Percentiles rank a stretch among this genome's conserved stretches.
These are phyloP conservation scores for Neurospora sp. DNA, from an alignment of 495 filamentous ascomycete genomes.

Conservation along the genomic window DNA sequence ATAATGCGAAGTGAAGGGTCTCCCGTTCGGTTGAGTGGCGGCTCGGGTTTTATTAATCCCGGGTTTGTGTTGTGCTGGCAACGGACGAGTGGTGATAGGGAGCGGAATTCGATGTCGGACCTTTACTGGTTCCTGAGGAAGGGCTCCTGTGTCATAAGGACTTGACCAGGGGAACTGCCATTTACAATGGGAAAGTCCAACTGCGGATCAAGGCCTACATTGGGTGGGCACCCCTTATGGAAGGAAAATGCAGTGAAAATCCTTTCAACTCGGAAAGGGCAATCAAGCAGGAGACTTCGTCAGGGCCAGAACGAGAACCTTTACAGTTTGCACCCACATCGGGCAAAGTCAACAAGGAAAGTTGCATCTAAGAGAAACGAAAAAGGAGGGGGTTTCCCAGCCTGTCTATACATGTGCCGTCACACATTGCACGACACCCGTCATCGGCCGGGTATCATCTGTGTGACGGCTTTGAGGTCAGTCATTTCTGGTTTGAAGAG, in stretches of 20 bases:
- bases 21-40: not conserved
- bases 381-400: not conserved
- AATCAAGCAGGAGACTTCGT: not conserved
- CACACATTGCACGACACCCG: conserved; percentile 20
- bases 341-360: not conserved
- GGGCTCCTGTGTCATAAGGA: not conserved
- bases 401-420: conserved; percentile 5
- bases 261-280: not conserved
- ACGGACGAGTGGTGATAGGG: not conserved
- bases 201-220: not conserved
- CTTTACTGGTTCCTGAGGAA: not conserved
- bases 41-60: not conserved
- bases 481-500: not conserved
- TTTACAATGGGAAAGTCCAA: not conserved
- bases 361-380: not conserved
- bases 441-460: conserved; percentile 11
- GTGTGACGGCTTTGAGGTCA: conserved; percentile 5
- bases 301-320: not conserved
- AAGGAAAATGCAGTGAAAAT: not conserved
- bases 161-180: not conserved
- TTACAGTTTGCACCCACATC: not conserved
- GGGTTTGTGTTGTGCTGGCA: not conserved
- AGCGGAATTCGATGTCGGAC: not conserved
- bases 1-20: not conserved
- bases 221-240: not conserved